A percentile compares a stretch with the other conserved stretches of the same genome.
Evolutionary conservation across 768 basidiomycete genomes (phyloP).

Genomic region (Podaxis sp.): DNA sequence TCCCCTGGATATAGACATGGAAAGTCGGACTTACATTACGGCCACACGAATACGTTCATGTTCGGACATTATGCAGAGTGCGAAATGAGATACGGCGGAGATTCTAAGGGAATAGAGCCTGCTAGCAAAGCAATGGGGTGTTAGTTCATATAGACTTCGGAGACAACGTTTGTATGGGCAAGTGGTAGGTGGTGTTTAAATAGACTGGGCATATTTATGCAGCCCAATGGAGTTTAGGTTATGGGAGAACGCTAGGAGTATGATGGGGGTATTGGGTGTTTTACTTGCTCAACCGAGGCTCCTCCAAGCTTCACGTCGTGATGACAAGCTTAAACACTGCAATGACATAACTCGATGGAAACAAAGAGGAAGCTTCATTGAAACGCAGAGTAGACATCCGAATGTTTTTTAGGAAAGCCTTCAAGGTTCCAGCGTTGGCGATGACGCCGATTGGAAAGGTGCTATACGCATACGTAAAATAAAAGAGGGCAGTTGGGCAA

Average conservation of each 20-base stretch:
- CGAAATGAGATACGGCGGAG: not conserved
- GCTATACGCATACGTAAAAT: no score
- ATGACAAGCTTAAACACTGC: not conserved
- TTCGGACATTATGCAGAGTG: not conserved
- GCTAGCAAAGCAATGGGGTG: not conserved
- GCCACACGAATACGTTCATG: slow-evolving; percentile 1
- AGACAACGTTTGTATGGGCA: not conserved
- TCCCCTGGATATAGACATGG: slow-evolving; percentile 40
- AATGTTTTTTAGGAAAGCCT: no score
- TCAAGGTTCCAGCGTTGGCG: no score
- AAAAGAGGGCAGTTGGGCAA: no score
- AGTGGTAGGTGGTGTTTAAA: not conserved
- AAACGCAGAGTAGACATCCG: not conserved
- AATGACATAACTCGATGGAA: not conserved
- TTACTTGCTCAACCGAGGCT: not conserved
- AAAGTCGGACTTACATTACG: not conserved
- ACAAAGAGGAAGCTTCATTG: not conserved
- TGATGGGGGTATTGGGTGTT: not conserved
- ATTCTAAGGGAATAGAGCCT: not conserved
- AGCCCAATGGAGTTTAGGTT: not conserved
- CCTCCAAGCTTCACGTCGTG: not conserved
- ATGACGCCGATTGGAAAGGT: no score
- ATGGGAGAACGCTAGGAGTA: not conserved
- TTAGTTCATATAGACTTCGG: not conserved
- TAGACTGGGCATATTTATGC: not conserved